These are phyloP conservation scores for Nectriaceae sp. DNA, from an alignment of 2,329 filamentous ascomycete genomes.

Conservation along the genomic window DNA sequence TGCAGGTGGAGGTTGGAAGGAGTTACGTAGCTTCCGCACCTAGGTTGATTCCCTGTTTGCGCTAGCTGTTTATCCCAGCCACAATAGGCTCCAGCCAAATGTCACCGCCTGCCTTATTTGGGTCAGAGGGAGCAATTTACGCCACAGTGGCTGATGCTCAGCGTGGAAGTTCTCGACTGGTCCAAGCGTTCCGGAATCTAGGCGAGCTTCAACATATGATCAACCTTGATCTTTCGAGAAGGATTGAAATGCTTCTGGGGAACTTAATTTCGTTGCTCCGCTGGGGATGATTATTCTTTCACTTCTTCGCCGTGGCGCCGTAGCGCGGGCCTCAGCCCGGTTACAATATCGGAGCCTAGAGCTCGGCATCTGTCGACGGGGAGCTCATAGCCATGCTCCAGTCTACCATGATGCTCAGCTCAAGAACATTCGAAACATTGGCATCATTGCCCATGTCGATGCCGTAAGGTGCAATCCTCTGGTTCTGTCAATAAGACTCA, in stretches of 20 bases:
- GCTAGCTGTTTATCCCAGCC: constrained; percentile 10
- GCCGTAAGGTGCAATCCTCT: constrained; percentile 55
- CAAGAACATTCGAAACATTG: constrained; percentile 82
- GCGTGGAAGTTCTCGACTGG: background rate
- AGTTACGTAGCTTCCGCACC: constrained; percentile 19
- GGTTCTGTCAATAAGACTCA: background rate
- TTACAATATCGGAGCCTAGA: constrained; percentile 24
- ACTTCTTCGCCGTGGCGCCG: constrained; percentile 22
- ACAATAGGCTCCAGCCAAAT: constrained; percentile 8
- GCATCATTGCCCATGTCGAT: constrained; percentile 98
- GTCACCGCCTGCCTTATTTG: constrained; percentile 13
- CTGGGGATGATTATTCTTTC: constrained; percentile 27
- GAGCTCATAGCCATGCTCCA: constrained; percentile 18
- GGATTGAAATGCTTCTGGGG: constrained; percentile 18
- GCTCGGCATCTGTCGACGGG: constrained; percentile 14
- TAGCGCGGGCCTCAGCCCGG: constrained; percentile 18
- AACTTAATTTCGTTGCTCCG: constrained; percentile 6
- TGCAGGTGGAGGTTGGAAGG: constrained; percentile 5
- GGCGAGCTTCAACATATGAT: background rate
- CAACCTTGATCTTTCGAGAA: no score
- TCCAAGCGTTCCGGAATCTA: background rate
- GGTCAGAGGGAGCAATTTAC: background rate
- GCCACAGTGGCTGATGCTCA: background rate
- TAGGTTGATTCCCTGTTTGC: constrained; percentile 1
- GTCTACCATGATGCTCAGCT: constrained; percentile 29